Conservation (phyloP, 805 yeast species). For the Millerago galiae region DNA sequence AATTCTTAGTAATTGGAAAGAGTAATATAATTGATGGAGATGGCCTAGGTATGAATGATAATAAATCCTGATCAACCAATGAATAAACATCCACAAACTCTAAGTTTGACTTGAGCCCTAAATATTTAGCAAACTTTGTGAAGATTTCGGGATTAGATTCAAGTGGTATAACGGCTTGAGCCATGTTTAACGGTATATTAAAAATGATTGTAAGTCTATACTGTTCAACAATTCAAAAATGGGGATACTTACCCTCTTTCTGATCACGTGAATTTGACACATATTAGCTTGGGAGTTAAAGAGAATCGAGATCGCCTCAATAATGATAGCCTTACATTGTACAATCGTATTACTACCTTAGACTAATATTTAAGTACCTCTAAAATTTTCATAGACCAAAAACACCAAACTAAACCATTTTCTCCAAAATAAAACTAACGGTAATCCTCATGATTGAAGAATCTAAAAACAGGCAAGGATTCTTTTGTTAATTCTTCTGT, state of each 20-base stretch:
- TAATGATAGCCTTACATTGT: too few species aligned
- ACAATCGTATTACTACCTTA: too few species aligned
- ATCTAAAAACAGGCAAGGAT: constrained; percentile 34
- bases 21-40: constrained; percentile 66
- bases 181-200: too few species aligned
- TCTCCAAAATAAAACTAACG: neutral
- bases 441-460: constrained; percentile 14
- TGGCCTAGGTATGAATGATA: constrained; percentile 80
- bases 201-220: too few species aligned
- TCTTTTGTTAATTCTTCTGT: constrained; percentile 13
- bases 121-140: constrained; percentile 52
- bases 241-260: too few species aligned
- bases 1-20: constrained; percentile 68
- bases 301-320: too few species aligned
- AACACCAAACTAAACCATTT: too few species aligned
- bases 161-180: constrained; percentile 58
- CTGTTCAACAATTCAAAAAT: too few species aligned
- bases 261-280: too few species aligned
- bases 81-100: constrained; percentile 80
- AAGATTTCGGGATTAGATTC: constrained; percentile 90
- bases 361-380: too few species aligned
- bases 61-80: constrained; percentile 72
- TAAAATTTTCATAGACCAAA: too few species aligned
- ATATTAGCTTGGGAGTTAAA: too few species aligned
- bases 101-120: constrained; percentile 60